Percentiles rank a stretch among this genome's conserved stretches.
Evolutionary conservation across 495 filamentous ascomycete genomes (phyloP).

Genomic region (Chaetomium tenue): DNA sequence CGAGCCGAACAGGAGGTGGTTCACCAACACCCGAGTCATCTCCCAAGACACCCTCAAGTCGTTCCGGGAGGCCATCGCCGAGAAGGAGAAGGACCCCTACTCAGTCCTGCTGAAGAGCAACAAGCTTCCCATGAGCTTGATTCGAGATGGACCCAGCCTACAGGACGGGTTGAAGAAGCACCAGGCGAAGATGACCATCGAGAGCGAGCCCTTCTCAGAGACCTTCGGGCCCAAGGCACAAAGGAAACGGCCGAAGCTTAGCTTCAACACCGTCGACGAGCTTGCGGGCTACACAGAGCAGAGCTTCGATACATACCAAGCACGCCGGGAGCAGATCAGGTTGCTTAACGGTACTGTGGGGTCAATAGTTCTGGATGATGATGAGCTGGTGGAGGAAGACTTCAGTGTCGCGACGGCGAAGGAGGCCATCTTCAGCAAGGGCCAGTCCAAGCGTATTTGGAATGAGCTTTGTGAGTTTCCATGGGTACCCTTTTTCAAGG

Average conservation of each 20-base stretch:
- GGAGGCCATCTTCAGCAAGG: slow-evolving; percentile 91
- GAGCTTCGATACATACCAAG: slow-evolving; percentile 74
- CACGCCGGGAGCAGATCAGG: slow-evolving; percentile 69
- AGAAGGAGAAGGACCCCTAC: slow-evolving; percentile 86
- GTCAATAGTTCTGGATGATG: slow-evolving; percentile 53
- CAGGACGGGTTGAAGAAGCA: slow-evolving; percentile 87
- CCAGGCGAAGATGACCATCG: slow-evolving; percentile 89
- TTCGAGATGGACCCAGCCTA: slow-evolving; percentile 45
- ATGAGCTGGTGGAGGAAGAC: slow-evolving; percentile 46
- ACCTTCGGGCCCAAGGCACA: slow-evolving; percentile 93
- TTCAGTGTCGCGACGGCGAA: slow-evolving; percentile 64
- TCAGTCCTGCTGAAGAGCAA: slow-evolving; percentile 87
- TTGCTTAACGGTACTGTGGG: slow-evolving; percentile 67
- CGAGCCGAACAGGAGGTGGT: slow-evolving; percentile 87
- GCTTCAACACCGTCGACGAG: slow-evolving; percentile 74
- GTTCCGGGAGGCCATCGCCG: slow-evolving; percentile 90
- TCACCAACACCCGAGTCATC: slow-evolving; percentile 59
- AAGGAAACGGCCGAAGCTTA: slow-evolving; percentile 85
- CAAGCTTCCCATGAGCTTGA: slow-evolving; percentile 55
- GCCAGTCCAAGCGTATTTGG: slow-evolving; percentile 93
- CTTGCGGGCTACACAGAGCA: slow-evolving; percentile 74
- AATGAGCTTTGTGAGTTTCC: slow-evolving; percentile 75
- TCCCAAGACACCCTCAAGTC: slow-evolving; percentile 63
- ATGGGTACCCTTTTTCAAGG: background rate
- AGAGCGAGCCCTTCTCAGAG: slow-evolving; percentile 78